Evolutionary conservation across 2,329 filamentous ascomycete species (phyloP), one percentile per base, ranked within the genome.

Genomic region (Cercospora janseana): DNA sequence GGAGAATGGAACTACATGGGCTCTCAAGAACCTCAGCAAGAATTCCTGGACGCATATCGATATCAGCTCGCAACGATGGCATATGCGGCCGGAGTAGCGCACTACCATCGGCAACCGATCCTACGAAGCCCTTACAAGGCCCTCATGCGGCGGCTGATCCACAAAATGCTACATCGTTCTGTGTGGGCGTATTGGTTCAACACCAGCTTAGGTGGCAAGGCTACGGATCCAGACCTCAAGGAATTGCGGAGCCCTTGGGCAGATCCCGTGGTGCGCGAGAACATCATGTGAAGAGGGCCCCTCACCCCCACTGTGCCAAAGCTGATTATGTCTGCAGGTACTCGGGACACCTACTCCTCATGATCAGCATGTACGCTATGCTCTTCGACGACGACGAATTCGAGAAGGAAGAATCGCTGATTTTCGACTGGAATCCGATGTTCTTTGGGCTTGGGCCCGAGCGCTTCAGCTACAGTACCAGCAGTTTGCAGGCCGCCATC

Each of bases 181-280:
- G 71, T 74, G 2, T 75, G 71, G 70, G 65, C 63, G 1, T 73
- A 74, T 52, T 74, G 70, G 72, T 74, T 69, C 54, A 56, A 64
- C n/a, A 69, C 69, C 2, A 66, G 62, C 20, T 66, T 68, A 18
- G 62, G 64, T 1, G 70, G 70, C 0, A 63, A 57, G 3, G 20
- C 42, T 2, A 55, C 67, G 1, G 67, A 74, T 49, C 72, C 70
- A 2, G 64, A 67, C 44, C 46, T 72, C 2, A 69, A 61, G 15
- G 69, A 72, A 48, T 47, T 73, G 34, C 56, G 71, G 8, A 69
- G 66, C 45, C 71, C 71, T 0, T 74, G 71, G 71, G 69, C 70
- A 0, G 68, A 74, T 52, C 70, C 71, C 1, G 60, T 73, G 1
- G 57, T 65, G 13, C 60, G 56, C 29, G 71, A 74, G 54, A 74